Percentiles rank a stretch among this genome's conserved stretches.
Evolutionary conservation across 768 basidiomycete genomes (phyloP).

Genomic region (Hortiboletus flavorubellus): DNA sequence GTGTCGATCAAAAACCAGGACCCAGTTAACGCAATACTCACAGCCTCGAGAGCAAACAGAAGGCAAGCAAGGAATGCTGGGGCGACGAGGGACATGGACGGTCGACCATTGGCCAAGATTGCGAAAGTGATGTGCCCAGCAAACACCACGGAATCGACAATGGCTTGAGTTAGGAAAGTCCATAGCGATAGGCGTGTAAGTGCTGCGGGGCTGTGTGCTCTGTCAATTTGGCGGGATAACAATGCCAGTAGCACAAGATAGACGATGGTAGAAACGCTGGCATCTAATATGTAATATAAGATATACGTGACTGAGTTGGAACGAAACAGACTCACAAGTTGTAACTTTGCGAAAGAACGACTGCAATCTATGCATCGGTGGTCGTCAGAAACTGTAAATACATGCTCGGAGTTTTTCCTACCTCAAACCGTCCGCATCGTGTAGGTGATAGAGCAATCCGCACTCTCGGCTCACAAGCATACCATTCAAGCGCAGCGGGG

Average conservation of each 20-base stretch:
- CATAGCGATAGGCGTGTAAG: slow-evolving; percentile 78
- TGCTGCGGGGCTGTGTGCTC: slow-evolving; percentile 73
- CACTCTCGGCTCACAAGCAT: slow-evolving; percentile 78
- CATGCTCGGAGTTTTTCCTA: slow-evolving; percentile 27
- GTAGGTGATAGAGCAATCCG: slow-evolving; percentile 67
- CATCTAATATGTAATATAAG: slow-evolving; percentile 47
- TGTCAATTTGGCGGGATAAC: slow-evolving; percentile 70
- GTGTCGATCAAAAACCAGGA: background rate
- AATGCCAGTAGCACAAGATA: slow-evolving; percentile 67
- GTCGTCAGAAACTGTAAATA: background rate
- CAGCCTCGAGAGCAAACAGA: slow-evolving; percentile 79
- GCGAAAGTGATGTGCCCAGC: slow-evolving; percentile 88
- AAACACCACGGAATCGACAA: slow-evolving; percentile 81
- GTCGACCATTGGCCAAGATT: slow-evolving; percentile 76
- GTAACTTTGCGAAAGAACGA: slow-evolving; percentile 75
- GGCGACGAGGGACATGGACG: slow-evolving; percentile 76
- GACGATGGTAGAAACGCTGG: slow-evolving; percentile 60
- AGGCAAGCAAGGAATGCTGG: slow-evolving; percentile 83
- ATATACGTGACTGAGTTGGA: background rate
- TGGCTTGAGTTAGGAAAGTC: slow-evolving; percentile 76
- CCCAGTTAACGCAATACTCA: slow-evolving; percentile 35
- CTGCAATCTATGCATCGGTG: slow-evolving; percentile 39
- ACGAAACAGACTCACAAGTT: slow-evolving; percentile 43
- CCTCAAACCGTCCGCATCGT: slow-evolving; percentile 68
- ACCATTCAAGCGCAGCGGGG: slow-evolving; percentile 57